A percentile compares a stretch with the other conserved stretches of the same genome.
These are phyloP conservation scores for Pythium periplocum DNA, from an alignment of 352 stramenopile species.

Conservation along the genomic window DNA sequence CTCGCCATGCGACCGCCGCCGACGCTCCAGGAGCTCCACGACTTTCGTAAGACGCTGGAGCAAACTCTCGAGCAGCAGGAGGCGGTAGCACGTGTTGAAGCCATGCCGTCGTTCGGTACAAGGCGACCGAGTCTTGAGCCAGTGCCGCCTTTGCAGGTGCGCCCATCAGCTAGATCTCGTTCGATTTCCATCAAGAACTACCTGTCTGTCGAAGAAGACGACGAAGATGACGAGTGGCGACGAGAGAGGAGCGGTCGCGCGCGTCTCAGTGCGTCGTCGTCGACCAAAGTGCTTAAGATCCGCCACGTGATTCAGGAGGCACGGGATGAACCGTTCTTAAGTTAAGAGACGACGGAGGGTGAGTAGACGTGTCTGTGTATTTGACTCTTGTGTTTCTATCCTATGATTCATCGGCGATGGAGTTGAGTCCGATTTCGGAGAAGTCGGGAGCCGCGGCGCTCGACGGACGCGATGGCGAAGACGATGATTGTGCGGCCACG, in stretches of 20 bases:
- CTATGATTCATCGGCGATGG: constrained; percentile 23
- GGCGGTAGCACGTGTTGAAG: too few relatives aligned
- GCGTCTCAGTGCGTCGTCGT: neutral
- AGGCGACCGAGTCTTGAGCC: too few relatives aligned
- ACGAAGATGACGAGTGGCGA: constrained; percentile 3
- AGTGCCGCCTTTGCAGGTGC: too few relatives aligned
- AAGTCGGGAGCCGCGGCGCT: constrained; percentile 27
- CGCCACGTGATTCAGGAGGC: constrained; percentile 62
- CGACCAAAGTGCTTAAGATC: constrained; percentile 60
- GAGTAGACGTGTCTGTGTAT: constrained; percentile 3
- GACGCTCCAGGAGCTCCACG: constrained; percentile 56
- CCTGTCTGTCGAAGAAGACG: neutral
- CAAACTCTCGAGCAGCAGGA: constrained; percentile 51
- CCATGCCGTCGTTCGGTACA: too few relatives aligned
- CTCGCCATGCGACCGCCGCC: constrained; percentile 27
- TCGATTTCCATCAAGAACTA: too few relatives aligned
- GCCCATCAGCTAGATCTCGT: too few relatives aligned
- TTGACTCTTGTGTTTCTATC: constrained; percentile 2
- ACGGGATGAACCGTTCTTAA: constrained; percentile 69
- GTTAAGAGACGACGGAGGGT: constrained; percentile 22
- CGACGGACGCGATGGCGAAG: constrained; percentile 10
- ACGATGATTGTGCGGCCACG: neutral
- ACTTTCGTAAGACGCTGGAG: constrained; percentile 53
- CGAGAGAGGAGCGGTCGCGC: neutral
- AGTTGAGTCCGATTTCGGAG: constrained; percentile 61